phyloP scores from a whole-genome alignment of 257 asterid species.

The Solanum medicagineum region DNA sequence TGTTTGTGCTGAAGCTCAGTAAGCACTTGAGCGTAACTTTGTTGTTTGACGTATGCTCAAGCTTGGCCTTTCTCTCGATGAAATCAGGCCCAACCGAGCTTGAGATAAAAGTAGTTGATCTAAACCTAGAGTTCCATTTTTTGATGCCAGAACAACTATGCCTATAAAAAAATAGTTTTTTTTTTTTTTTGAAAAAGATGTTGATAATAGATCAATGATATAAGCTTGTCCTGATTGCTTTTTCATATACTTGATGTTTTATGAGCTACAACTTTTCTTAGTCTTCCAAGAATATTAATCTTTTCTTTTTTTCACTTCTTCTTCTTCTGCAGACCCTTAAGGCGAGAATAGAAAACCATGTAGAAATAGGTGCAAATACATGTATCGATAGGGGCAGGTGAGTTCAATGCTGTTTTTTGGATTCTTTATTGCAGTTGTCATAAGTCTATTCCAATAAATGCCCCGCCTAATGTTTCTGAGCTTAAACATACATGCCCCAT shows the following conservation, averaged over 20 bases:
- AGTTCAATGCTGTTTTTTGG: not conserved
- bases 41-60: not conserved
- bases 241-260: not conserved
- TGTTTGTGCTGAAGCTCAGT: not conserved
- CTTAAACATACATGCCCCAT: not conserved
- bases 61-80: not conserved
- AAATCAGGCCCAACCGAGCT: not conserved
- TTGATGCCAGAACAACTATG: not conserved
- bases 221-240: not conserved
- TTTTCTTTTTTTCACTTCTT: not conserved
- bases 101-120: not conserved
- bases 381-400: slow-evolving; percentile 97
- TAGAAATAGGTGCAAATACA: slow-evolving; percentile 87
- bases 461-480: not conserved
- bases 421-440: not conserved
- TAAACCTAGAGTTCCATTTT: not conserved
- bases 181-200: not conserved
- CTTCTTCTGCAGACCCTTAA: slow-evolving; percentile 35
- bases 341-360: slow-evolving; percentile 66
- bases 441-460: not conserved
- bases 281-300: not conserved
- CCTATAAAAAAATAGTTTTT: not conserved
- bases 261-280: not conserved
- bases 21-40: not conserved
- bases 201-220: not conserved